Base-by-base conservation (phyloP, 2,329 filamentous ascomycete species). In the Alternaria longipes region DNA sequence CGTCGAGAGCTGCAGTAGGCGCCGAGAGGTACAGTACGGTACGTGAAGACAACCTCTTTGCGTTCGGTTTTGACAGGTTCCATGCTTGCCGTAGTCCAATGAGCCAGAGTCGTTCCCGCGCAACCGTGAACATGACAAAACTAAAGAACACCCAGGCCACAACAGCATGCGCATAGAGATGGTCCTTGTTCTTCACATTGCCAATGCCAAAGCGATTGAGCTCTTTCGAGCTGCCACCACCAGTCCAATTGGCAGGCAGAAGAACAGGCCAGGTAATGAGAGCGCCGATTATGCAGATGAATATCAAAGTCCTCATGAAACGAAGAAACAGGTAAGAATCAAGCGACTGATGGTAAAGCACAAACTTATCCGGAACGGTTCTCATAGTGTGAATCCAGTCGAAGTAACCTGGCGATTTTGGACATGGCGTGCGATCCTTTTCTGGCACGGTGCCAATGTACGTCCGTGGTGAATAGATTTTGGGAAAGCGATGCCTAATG, bases 1-100 rank as follows among this genome's bases (percentile, higher is more conserved):
- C 89, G 69, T 93, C 87, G 54, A 95, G 86, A 66, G 96, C 97
- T 8, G 88, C 82, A 20, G 88, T 81, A 2, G 94, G 94, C 1
- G 97, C 93, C 2, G 92, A 91, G 2, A 93, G 91, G 78, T 97
- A 93, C 12, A 99, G 87, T 1, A 98, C 91, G 1, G 94, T 97
- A 55, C 93, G 89, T 3, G 94, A 94, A 2, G 94, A 97, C 46
- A 97, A 89, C 59, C 94, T 91, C 72, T 90, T 90, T 54, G 93
- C 87, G 76, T 96, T 96, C 49, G 91, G 84, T 11, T 93, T 93
- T 11, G 93, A 94, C 56, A 96, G 86, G 41, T 96, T 87, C 80
- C 96, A 97, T 0, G 94, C 94, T 80, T 98, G 94, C 65, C 94
- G 91, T 53, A 98, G 81, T 73, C 96, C 97, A 82, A 97, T 91